Base-by-base conservation (phyloP, 2,329 filamentous ascomycete species). In the Westerdykella sp. region DNA sequence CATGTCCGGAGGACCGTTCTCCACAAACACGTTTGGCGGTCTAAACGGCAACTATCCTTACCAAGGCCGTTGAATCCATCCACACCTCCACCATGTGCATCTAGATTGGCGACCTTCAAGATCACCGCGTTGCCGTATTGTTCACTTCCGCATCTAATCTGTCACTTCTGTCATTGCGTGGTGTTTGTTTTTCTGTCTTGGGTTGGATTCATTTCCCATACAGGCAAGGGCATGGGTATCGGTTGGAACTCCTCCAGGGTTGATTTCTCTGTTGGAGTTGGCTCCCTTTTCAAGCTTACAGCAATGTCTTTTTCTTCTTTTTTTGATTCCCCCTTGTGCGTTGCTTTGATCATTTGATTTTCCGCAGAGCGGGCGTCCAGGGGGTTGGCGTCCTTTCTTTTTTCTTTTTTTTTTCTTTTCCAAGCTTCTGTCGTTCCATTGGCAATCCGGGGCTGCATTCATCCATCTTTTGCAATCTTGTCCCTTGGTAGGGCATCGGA, bases 101-200 rank as follows among this genome's bases (percentile, higher is more conserved):
- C 25, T 9, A 28, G 25, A 28, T 9, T 28, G 25, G 25, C 11
- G 25, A 12, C 9, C 25, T 28, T 10, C 11, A 12, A 12, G 25
- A 10, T 12, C 9, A 4, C 11, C 11, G 4, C 11, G 25, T 28
- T 28, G 25, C 25, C 25, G 2, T 28, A 12, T 28, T 10, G 25
- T 28, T 10, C 7, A 12, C 7, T 10, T 28, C 11, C 11, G 25
- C 25, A 28, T 28, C 11, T 64, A 59, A 66, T 56, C 65, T 56
- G 64, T 68, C 65, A 59, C 59, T 67, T 66, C 63, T 55, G 59
- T 67, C 65, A 67, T 67, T 64, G 63, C 63, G 54, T 61, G 64
- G 64, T 66, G 65, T 63, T 68, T 14, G 10, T 9, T 35, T 18
- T 35, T 56, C 50, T 61, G 54, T 48, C 57, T 57, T 60, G 56